Base-by-base conservation (phyloP, 257 asterid genomes). In the Solanum pinnatisectum region DNA sequence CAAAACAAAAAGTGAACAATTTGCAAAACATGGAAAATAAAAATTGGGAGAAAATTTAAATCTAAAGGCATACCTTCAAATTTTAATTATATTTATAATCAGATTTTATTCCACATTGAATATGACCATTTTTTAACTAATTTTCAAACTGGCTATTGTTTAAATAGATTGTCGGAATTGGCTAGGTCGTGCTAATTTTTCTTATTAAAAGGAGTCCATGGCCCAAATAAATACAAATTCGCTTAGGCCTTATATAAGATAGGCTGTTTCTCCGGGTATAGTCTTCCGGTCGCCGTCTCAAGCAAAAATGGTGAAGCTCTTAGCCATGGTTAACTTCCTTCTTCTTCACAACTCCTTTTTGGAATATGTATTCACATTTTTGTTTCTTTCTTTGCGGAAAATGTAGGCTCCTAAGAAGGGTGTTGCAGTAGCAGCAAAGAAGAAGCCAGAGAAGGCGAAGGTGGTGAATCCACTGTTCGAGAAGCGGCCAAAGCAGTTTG, bases 401-500 rank as follows among this genome's bases (percentile, higher is more conserved):
- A 56, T 72, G 13, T 39, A 83, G 90, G 90, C 88, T 25, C 90
- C 90, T 10, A 88, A 88, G 79, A 88, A 88, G 78, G 90, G 90
- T 37, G 90, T 39, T 32, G 85, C 90, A 23, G 89, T 78, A 36
- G 86, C 88, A 37, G 68, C 90, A n/a, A 84, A 84, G 88, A 88
- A 88, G 90, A 88, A 88, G 44, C 6, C 78, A 8, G 92, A 88
- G 40, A 90, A 79, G 39, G 67, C 39, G 67, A 79, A 92, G 89
- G 92, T 90, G 42, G 93, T 89, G 65, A 92, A 92, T 67, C 94
- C 94, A 2, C 76, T 92, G 32, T 92, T 90, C 83, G 92, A 92
- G 90, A 92, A 89, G 88, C 86, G 92, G 5, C 89, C 93, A 10
- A 92, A 88, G 88, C 94, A 92, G 87, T 92, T 90, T 16, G 92